Percentiles rank a stretch among this genome's conserved stretches.
phyloP scores from a whole-genome alignment of 1,284 basidiomycete genomes.

The Heterobasidion occidentale region DNA sequence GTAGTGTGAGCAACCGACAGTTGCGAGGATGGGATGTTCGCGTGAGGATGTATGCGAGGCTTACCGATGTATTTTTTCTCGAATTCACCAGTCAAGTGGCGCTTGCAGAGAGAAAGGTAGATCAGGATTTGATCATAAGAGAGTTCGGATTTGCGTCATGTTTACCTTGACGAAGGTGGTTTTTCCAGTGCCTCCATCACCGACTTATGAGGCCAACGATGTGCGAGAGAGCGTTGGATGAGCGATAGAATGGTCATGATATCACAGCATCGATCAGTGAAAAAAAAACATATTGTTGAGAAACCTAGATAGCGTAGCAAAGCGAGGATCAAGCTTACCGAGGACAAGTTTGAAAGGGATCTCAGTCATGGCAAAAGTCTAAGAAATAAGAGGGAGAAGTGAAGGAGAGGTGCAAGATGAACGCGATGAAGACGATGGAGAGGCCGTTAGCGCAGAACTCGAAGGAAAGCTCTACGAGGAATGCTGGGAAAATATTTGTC shows the following conservation, averaged over 20 bases:
- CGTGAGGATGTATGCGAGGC: slow-evolving; percentile 4
- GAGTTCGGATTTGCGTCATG: slow-evolving; percentile 12
- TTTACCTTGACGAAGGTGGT: slow-evolving; percentile 95
- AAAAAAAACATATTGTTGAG: slow-evolving; percentile 14
- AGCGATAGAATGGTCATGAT: slow-evolving; percentile 1
- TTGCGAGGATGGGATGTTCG: not conserved
- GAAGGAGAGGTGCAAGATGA: slow-evolving; percentile 16
- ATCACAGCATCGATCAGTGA: slow-evolving; percentile 21
- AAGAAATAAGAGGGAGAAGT: slow-evolving; percentile 12
- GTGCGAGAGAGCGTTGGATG: not conserved
- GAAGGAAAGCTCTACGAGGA: slow-evolving; percentile 9
- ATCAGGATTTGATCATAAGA: slow-evolving; percentile 52
- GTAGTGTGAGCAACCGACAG: not conserved
- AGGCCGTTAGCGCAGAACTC: not conserved
- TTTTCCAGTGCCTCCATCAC: slow-evolving; percentile 98
- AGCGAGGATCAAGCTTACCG: slow-evolving; percentile 44
- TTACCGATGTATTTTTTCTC: slow-evolving; percentile 99
- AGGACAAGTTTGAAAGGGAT: slow-evolving; percentile 99
- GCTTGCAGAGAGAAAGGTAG: slow-evolving; percentile 40
- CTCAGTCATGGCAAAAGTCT: slow-evolving; percentile 36
- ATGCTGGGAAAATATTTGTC: slow-evolving; percentile 8
- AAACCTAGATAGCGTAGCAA: slow-evolving; percentile 17
- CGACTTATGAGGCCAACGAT: slow-evolving; percentile 46
- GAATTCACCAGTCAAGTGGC: slow-evolving; percentile 99
- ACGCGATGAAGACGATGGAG: slow-evolving; percentile 10